Percentiles rank a stretch among this genome's conserved stretches.
Evolutionary conservation across 805 yeast species (phyloP).

Genomic region (Metschnikowia dekortorum): DNA sequence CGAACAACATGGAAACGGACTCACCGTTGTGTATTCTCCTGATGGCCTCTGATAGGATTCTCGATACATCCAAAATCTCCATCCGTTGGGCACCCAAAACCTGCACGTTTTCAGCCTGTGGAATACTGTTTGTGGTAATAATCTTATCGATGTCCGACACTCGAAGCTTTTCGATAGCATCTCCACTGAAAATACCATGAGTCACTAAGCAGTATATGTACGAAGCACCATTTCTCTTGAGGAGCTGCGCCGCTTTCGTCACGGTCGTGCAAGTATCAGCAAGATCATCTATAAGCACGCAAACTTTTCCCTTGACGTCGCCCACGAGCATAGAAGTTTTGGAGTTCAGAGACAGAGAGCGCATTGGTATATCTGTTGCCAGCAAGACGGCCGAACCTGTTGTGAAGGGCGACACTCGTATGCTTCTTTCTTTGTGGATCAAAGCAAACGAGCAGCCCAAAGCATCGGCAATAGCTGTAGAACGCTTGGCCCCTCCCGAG

Average conservation of each 20-base stretch:
- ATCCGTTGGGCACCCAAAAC: slow-evolving; percentile 52
- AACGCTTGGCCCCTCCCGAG: slow-evolving; percentile 98
- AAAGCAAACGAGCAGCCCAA: slow-evolving; percentile 86
- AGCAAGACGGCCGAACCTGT: slow-evolving; percentile 18
- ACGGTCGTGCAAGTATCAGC: slow-evolving; percentile 92
- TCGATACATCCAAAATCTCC: slow-evolving; percentile 82
- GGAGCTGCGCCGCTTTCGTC: slow-evolving; percentile 83
- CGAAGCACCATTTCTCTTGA: slow-evolving; percentile 90
- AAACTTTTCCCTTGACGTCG: slow-evolving; percentile 79
- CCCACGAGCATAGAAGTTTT: slow-evolving; percentile 97
- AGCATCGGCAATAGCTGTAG: slow-evolving; percentile 89
- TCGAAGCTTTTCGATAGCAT: slow-evolving; percentile 70
- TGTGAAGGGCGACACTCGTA: slow-evolving; percentile 28
- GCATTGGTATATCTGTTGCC: slow-evolving; percentile 16
- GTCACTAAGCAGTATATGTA: slow-evolving; percentile 84
- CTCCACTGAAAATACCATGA: slow-evolving; percentile 91
- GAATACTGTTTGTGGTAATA: slow-evolving; percentile 87
- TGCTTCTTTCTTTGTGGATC: slow-evolving; percentile 88
- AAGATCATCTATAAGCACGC: slow-evolving; percentile 89
- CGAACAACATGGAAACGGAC: slow-evolving; percentile 88
- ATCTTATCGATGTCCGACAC: slow-evolving; percentile 74
- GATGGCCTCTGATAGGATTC: slow-evolving; percentile 89
- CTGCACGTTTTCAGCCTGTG: slow-evolving; percentile 61
- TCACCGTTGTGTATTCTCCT: slow-evolving; percentile 97
- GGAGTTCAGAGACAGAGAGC: slow-evolving; percentile 25